Conservation (phyloP, 2,329 filamentous ascomycete species). For the Shiraia bambusicola region DNA sequence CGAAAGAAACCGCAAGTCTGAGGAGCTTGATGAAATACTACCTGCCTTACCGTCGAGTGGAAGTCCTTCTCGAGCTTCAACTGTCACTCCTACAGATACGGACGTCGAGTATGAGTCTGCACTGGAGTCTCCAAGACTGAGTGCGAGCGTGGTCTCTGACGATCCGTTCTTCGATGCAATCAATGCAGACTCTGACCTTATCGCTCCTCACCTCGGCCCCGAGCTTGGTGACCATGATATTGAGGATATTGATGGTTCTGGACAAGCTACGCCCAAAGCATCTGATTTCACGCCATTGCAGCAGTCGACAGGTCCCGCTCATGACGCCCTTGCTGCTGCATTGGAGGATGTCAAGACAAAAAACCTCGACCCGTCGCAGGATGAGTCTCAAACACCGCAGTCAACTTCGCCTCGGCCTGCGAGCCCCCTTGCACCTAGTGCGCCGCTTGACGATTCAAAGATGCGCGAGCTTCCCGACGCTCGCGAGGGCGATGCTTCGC, state of each 20-base stretch:
- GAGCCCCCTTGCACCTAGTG: constrained; percentile 26
- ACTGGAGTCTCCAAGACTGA: constrained; percentile 40
- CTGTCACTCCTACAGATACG: constrained; percentile 41
- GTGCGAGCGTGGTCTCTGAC: constrained; percentile 23
- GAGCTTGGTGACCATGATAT: constrained; percentile 29
- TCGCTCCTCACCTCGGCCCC: constrained; percentile 15
- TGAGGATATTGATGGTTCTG: constrained; percentile 59
- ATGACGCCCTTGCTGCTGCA: constrained; percentile 27
- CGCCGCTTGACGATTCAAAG: constrained; percentile 27
- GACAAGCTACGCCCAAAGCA: constrained; percentile 70
- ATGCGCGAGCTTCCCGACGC: constrained; percentile 17
- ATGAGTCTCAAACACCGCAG: constrained; percentile 9
- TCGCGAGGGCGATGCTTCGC: constrained; percentile 17
- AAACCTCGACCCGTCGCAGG: constrained; percentile 13
- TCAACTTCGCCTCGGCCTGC: constrained; percentile 10
- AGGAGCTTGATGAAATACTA: constrained; percentile 44
- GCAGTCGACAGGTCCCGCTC: constrained; percentile 14
- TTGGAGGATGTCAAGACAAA: constrained; percentile 20
- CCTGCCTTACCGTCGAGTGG: constrained; percentile 56
- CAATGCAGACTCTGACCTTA: constrained; percentile 18
- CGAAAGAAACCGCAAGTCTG: constrained; percentile 56
- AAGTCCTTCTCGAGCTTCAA: constrained; percentile 35
- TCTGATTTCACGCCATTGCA: constrained; percentile 46
- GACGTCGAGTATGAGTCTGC: constrained; percentile 51
- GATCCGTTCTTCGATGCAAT: constrained; percentile 26